A percentile compares a stretch with the other conserved stretches of the same genome.
phyloP scores from a whole-genome alignment of 169 alveolate species.

The Plasmodium gaboni region DNA sequence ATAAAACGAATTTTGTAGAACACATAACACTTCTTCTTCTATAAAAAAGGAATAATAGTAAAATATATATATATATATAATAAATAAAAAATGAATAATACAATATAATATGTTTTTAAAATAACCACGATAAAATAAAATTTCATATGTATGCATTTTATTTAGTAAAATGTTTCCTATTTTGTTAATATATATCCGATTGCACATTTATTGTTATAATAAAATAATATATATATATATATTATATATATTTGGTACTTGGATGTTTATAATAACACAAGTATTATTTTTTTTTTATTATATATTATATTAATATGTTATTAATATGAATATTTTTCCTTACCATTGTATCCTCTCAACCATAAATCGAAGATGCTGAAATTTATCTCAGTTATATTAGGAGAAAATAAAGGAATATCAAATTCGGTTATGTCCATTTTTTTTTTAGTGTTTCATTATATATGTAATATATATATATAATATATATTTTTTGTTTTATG shows the following conservation, averaged over 20 bases:
- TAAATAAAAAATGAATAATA: too few relatives aligned
- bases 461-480: neutral
- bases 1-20: constrained; percentile 50
- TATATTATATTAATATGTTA: neutral
- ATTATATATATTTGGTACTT: too few relatives aligned
- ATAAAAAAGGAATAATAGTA: neutral
- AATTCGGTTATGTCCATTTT: constrained; percentile 54
- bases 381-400: constrained; percentile 65
- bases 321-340: neutral
- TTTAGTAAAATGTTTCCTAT: too few relatives aligned
- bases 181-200: too few relatives aligned
- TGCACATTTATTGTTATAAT: too few relatives aligned
- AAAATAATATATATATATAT: too few relatives aligned
- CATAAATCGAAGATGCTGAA: constrained; percentile 56
- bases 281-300: neutral
- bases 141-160: too few relatives aligned
- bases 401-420: constrained; percentile 61
- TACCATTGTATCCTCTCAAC: constrained; percentile 65
- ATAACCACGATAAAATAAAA: too few relatives aligned
- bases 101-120: too few relatives aligned
- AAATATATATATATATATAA: too few relatives aligned
- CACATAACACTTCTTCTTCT: constrained; percentile 54
- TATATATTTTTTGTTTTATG: too few relatives aligned
- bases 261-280: neutral
- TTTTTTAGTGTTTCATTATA: neutral